These are phyloP conservation scores for rapeseed (Brassica napus) DNA, from an alignment of 345 rosid genomes.

Conservation along the genomic window Da-Ae NC_063442.1:3939501-3940000, in stretches of 20 bases:
- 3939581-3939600: constrained; percentile 63
- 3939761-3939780: background rate
- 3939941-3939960: constrained; percentile 57
- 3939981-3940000: too few species aligned
- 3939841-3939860: background rate
- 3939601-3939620: constrained; percentile 69
- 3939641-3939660: background rate
- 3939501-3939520: background rate
- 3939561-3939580: constrained; percentile 64
- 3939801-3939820: background rate
- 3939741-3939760: constrained; percentile 52
- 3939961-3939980: background rate
- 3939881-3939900: background rate
- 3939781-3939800: background rate
- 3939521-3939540: background rate
- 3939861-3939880: too few species aligned
- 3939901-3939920: constrained; percentile 76
- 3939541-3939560: constrained; percentile 27
- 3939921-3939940: constrained; percentile 61
- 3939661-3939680: constrained; percentile 3
- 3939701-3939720: constrained; percentile 9
- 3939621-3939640: constrained; percentile 73
- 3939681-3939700: background rate
- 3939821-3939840: background rate
- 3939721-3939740: constrained; percentile 72